phyloP scores from a whole-genome alignment of 768 basidiomycete species.

The Termitomyces sp. region DNA sequence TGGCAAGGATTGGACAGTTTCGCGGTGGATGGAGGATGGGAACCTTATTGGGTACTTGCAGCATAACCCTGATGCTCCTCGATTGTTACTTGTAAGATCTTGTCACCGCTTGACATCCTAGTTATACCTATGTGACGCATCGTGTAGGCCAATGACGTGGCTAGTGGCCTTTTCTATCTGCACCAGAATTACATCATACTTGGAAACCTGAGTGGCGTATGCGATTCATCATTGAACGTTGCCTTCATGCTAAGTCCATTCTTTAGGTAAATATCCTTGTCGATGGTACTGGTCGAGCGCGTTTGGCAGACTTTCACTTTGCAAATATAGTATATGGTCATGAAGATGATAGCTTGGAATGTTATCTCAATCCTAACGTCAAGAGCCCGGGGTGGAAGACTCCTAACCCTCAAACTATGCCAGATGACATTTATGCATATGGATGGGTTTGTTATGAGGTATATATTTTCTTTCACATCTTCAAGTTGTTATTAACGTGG shows the following conservation, averaged over 20 bases:
- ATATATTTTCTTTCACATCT: neutral
- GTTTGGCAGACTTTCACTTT: neutral
- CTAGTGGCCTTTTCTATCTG: neutral
- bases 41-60: neutral
- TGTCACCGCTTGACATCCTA: neutral
- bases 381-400: too few species aligned
- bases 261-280: neutral
- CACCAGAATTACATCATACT: neutral
- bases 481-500: neutral
- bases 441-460: constrained; percentile 1
- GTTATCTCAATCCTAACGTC: too few species aligned
- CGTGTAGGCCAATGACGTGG: neutral
- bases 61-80: neutral
- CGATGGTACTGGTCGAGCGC: neutral
- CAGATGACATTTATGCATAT: neutral
- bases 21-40: neutral
- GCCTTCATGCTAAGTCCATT: too few species aligned
- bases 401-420: too few species aligned
- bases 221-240: neutral
- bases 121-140: neutral
- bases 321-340: neutral
- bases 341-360: too few species aligned
- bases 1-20: neutral
- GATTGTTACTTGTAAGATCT: neutral
- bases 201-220: neutral